phyloP scores from a whole-genome alignment of 805 yeast species.

The Blastobotrys muscicola region DNA sequence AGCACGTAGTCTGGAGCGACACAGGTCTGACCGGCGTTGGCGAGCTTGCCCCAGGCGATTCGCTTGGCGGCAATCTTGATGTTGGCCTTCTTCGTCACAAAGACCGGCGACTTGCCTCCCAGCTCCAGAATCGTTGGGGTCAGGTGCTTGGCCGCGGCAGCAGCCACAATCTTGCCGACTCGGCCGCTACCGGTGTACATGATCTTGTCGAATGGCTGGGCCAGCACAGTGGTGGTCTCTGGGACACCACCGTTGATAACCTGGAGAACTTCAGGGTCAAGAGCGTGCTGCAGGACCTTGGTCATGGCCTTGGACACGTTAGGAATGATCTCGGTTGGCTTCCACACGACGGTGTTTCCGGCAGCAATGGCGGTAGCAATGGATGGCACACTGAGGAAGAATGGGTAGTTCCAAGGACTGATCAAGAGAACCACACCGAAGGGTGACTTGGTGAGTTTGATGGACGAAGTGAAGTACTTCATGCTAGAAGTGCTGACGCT shows the following conservation, averaged over 20 bases:
- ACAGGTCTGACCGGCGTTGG: constrained; percentile 86
- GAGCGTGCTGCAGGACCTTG: constrained; percentile 41
- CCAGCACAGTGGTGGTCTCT: constrained; percentile 51
- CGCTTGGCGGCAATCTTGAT: constrained; percentile 42
- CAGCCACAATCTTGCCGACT: constrained; percentile 71
- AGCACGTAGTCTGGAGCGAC: constrained; percentile 78
- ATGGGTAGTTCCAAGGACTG: constrained; percentile 76
- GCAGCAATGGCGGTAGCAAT: constrained; percentile 73
- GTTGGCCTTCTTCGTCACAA: constrained; percentile 45
- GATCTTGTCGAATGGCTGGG: constrained; percentile 67
- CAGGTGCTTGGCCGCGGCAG: constrained; percentile 73
- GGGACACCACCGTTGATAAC: constrained; percentile 66
- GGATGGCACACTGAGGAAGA: constrained; percentile 53
- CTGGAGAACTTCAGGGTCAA: constrained; percentile 46
- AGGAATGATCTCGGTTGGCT: constrained; percentile 69
- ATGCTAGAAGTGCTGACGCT: constrained; percentile 10
- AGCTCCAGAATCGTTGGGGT: constrained; percentile 77
- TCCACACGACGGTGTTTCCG: constrained; percentile 72
- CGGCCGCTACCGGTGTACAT: constrained; percentile 73
- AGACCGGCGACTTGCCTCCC: constrained; percentile 88
- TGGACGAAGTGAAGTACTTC: constrained; percentile 16
- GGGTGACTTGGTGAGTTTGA: constrained; percentile 27
- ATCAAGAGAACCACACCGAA: constrained; percentile 64
- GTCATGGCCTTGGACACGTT: constrained; percentile 47
- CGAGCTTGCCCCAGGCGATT: constrained; percentile 66